phyloP scores from a whole-genome alignment of 75 land plant genomes.

The Gnetum montanum region DNA sequence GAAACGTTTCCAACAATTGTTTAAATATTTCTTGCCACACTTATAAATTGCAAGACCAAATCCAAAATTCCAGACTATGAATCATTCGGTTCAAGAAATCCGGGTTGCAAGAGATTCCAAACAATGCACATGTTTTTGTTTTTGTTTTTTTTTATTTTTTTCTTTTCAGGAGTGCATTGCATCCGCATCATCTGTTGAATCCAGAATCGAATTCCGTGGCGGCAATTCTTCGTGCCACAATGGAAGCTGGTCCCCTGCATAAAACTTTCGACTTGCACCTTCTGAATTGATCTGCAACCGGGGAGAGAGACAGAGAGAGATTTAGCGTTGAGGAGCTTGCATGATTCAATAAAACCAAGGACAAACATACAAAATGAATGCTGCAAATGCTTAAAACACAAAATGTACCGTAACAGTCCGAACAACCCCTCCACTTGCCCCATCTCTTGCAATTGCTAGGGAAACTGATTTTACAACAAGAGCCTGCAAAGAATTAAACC shows the following conservation, averaged over 20 bases:
- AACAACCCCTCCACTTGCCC: conserved; percentile 96
- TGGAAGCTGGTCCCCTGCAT: conserved; percentile 66
- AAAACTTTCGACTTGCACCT: conserved; percentile 78
- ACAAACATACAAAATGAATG: background rate
- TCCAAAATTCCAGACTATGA: too few relatives aligned
- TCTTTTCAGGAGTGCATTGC: conserved; percentile 2
- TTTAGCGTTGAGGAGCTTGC: too few relatives aligned
- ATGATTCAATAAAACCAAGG: background rate
- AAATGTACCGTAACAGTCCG: conserved; percentile 73
- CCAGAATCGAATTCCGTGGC: conserved; percentile 37
- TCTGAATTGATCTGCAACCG: conserved; percentile 63
- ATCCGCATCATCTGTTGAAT: conserved; percentile 4
- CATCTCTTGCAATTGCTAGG: conserved; percentile 95
- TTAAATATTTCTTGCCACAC: too few relatives aligned
- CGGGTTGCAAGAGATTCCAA: too few relatives aligned
- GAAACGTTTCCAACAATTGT: too few relatives aligned
- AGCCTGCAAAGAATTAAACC: too few relatives aligned
- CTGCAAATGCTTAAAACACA: background rate
- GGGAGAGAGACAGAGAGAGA: background rate
- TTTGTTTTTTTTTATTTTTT: too few relatives aligned
- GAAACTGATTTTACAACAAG: conserved; percentile 92
- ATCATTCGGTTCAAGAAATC: too few relatives aligned
- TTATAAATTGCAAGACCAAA: too few relatives aligned
- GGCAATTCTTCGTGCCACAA: conserved; percentile 87
- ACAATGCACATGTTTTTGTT: too few relatives aligned